These are phyloP conservation scores for Dryas octopetala DNA, from an alignment of 306 rosid genomes.

Conservation along the genomic window DNA sequence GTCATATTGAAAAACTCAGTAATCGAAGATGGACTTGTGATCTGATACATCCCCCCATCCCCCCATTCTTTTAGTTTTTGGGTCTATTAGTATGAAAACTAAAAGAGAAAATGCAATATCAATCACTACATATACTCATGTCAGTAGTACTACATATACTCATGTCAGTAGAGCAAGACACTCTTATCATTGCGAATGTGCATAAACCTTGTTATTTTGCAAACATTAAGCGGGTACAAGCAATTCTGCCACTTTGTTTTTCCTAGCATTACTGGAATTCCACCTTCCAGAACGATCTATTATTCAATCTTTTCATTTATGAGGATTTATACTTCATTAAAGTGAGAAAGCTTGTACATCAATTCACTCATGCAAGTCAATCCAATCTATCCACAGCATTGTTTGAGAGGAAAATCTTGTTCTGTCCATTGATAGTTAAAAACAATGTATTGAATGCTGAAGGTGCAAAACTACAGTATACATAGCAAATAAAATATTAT, in stretches of 20 bases:
- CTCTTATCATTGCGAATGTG: neutral
- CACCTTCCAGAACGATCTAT: neutral
- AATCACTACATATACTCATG: neutral
- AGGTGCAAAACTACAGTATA: neutral
- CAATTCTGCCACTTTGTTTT: neutral
- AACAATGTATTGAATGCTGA: neutral
- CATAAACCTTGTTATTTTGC: conserved; percentile 4
- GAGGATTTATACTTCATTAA: neutral
- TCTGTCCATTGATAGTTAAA: neutral
- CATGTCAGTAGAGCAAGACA: conserved; percentile 16
- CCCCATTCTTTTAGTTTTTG: conserved; percentile 24
- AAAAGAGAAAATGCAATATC: conserved; percentile 10
- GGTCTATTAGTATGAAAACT: conserved; percentile 25
- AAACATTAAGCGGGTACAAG: neutral
- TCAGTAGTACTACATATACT: too few species aligned
- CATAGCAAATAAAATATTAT: neutral
- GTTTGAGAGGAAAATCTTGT: neutral
- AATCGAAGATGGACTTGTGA: conserved; percentile 58
- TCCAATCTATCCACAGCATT: neutral
- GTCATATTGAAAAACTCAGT: conserved; percentile 66
- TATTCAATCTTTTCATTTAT: too few species aligned
- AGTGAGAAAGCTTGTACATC: neutral
- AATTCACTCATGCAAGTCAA: neutral
- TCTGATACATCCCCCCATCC: conserved; percentile 30
- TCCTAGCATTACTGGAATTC: neutral